These are phyloP conservation scores for Aspergillus carbonarius DNA, from an alignment of 2,329 filamentous ascomycete species.

Conservation along the genomic window DNA sequence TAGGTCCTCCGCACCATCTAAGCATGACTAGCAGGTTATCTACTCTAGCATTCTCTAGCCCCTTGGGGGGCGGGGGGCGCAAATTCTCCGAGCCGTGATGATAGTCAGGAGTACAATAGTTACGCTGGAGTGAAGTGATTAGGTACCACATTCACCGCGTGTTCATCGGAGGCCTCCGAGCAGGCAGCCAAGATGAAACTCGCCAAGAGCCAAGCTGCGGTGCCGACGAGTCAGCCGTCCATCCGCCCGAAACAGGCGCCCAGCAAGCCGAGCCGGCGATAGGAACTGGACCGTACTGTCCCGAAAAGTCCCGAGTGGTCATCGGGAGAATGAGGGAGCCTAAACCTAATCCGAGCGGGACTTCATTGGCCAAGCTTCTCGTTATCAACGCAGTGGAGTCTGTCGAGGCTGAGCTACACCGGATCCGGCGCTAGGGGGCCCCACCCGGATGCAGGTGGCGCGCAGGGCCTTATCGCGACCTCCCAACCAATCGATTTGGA, in stretches of 20 bases:
- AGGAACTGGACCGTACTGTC: not conserved
- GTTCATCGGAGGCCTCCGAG: not conserved
- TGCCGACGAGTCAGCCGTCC: not conserved
- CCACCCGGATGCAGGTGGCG: slow-evolving; percentile 16
- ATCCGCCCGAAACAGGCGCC: not conserved
- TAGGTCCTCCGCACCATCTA: too few species aligned
- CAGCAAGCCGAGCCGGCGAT: not conserved
- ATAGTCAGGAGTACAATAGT: too few species aligned
- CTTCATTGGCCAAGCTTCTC: slow-evolving; percentile 16
- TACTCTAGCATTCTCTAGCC: too few species aligned
- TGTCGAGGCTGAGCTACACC: slow-evolving; percentile 2
- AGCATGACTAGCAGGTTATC: too few species aligned
- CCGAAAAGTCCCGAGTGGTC: slow-evolving; percentile 9
- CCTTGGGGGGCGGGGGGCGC: too few species aligned
- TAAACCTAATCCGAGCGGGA: not conserved
- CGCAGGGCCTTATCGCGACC: slow-evolving; percentile 17
- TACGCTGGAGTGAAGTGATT: too few species aligned
- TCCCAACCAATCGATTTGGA: slow-evolving; percentile 18
- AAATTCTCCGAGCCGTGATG: too few species aligned
- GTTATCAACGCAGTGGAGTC: slow-evolving; percentile 19
- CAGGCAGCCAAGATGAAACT: too few species aligned
- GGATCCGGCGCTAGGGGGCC: slow-evolving; percentile 5
- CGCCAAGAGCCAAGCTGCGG: not conserved
- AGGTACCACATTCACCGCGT: not conserved
- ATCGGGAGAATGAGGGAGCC: slow-evolving; percentile 12